Evolutionary conservation across 495 filamentous ascomycete genomes (phyloP).

Genomic region (Neurospora tetrasperma): DNA sequence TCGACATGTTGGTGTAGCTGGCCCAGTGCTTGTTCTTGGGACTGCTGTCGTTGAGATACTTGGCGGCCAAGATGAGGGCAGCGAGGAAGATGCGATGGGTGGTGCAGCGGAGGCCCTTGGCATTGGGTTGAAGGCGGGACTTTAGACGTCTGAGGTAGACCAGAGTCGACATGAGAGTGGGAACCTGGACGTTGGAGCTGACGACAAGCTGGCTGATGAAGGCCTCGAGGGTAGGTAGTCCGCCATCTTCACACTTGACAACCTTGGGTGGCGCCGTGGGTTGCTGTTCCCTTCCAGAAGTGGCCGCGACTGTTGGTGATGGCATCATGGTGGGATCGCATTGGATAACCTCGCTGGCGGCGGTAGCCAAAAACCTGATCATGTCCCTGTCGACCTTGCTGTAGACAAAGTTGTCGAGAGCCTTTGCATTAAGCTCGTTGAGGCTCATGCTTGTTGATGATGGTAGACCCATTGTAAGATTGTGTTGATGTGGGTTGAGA

Average conservation of each 20-base stretch:
- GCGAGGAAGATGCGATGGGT: slow-evolving; percentile 97
- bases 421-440: slow-evolving; percentile 57
- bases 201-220: slow-evolving; percentile 89
- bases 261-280: slow-evolving; percentile 55
- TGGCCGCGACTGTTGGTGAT: slow-evolving; percentile 16
- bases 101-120: slow-evolving; percentile 95
- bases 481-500: slow-evolving; percentile 9
- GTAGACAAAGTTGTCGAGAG: slow-evolving; percentile 83
- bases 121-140: slow-evolving; percentile 76
- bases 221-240: slow-evolving; percentile 66
- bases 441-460: slow-evolving; percentile 23
- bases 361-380: slow-evolving; percentile 73
- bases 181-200: slow-evolving; percentile 91
- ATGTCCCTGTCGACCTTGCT: slow-evolving; percentile 71
- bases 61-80: slow-evolving; percentile 81
- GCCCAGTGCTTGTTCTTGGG: slow-evolving; percentile 99
- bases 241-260: slow-evolving; percentile 27
- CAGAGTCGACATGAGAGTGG: slow-evolving; percentile 90
- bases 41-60: slow-evolving; percentile 96
- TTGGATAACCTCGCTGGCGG: slow-evolving; percentile 79
- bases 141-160: slow-evolving; percentile 85
- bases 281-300: slow-evolving; percentile 40
- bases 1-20: slow-evolving; percentile 64
- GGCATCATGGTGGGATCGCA: slow-evolving; percentile 58
- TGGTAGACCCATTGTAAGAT: slow-evolving; percentile 24